Evolutionary conservation across 495 filamentous ascomycete species (phyloP).

Genomic region (Hyaloscypha finlandica): DNA sequence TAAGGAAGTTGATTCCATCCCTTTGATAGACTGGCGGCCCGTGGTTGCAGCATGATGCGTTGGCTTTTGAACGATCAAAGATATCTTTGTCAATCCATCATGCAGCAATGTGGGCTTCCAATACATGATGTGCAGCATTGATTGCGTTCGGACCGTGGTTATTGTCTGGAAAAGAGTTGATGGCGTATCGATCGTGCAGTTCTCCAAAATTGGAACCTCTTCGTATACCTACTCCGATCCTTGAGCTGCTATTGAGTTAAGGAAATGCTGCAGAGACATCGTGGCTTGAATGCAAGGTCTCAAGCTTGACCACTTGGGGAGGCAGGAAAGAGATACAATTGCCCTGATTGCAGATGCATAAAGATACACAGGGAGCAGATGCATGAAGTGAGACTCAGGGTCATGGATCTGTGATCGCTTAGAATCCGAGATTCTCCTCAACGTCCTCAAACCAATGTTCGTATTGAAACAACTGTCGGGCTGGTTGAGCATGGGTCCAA

Average conservation of each 20-base stretch:
- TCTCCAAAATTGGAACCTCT: constrained; percentile 4
- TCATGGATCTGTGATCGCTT: too few relatives aligned
- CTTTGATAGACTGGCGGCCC: background rate
- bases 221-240: constrained; percentile 1
- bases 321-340: background rate
- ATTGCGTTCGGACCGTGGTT: constrained; percentile 6
- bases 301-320: background rate
- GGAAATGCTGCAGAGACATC: constrained; percentile 9
- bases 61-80: constrained; percentile 13
- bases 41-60: constrained; percentile 13
- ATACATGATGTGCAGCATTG: constrained; percentile 10
- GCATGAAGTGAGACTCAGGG: too few relatives aligned
- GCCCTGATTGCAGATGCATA: too few relatives aligned
- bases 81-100: constrained; percentile 13
- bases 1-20: constrained; percentile 18
- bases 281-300: background rate
- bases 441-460: too few relatives aligned
- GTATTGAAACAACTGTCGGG: too few relatives aligned
- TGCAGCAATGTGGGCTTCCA: constrained; percentile 19
- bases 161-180: background rate
- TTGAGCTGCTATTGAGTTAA: constrained; percentile 4
- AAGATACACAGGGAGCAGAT: too few relatives aligned
- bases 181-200: background rate
- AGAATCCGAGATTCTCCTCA: too few relatives aligned
- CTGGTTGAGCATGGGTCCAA: too few relatives aligned